Percentiles rank a stretch among this genome's conserved stretches.
Evolutionary conservation across 2,329 filamentous ascomycete genomes (phyloP).

Genomic region (Eurotiales sp.): DNA sequence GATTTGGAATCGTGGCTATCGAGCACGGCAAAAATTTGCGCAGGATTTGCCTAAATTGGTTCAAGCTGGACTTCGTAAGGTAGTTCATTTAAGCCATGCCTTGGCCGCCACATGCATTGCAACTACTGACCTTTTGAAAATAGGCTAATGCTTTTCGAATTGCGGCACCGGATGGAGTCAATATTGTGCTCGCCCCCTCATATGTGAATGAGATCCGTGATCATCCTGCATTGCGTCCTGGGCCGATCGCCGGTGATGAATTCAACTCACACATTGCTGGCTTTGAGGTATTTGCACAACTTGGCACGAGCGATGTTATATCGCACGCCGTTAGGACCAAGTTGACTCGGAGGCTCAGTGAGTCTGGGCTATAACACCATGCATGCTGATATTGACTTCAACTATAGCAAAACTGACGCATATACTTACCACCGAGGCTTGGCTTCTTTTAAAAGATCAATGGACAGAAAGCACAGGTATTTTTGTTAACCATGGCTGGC

Average conservation of each 20-base stretch:
- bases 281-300: background rate
- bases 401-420: background rate
- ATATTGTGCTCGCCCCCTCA: background rate
- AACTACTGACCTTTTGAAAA: background rate
- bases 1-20: background rate
- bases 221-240: background rate
- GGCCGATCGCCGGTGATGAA: background rate
- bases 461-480: constrained; percentile 9
- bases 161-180: background rate
- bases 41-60: background rate
- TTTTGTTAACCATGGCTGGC: background rate
- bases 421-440: background rate
- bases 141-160: background rate
- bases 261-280: background rate
- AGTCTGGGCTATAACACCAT: background rate
- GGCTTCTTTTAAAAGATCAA: constrained; percentile 3
- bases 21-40: background rate
- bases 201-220: background rate
- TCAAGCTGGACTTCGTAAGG: background rate
- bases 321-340: background rate
- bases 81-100: background rate
- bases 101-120: background rate
- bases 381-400: too few relatives aligned
- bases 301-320: background rate
- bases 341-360: background rate